A percentile compares a stretch with the other conserved stretches of the same genome.
Conservation (phyloP, 2,329 filamentous ascomycete species). For the Penicillium aurantiogriseum region DNA sequence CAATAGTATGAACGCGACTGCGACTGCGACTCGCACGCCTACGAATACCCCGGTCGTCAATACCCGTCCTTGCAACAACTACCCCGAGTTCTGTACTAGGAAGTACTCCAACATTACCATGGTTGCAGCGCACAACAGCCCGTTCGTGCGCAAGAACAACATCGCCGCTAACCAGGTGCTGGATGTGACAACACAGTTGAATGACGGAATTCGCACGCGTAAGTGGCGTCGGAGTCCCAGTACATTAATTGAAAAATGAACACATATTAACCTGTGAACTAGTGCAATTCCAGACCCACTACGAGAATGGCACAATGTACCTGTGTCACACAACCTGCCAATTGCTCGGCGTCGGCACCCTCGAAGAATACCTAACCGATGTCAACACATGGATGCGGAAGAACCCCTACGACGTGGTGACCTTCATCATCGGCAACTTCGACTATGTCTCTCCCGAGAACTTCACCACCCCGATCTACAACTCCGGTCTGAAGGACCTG, state of each 20-base stretch:
- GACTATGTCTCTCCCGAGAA: conserved; percentile 66
- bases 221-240: conserved; percentile 23
- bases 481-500: conserved; percentile 69
- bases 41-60: conserved; percentile 54
- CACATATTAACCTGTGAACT: not conserved
- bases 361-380: conserved; percentile 67
- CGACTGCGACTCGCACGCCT: conserved; percentile 49
- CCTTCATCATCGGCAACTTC: conserved; percentile 80
- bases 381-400: conserved; percentile 70
- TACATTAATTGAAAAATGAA: not conserved
- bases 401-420: conserved; percentile 85
- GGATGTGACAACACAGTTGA: conserved; percentile 66
- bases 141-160: conserved; percentile 69
- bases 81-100: conserved; percentile 71
- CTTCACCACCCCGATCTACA: conserved; percentile 68
- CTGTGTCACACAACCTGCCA: conserved; percentile 86
- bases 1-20: conserved; percentile 40
- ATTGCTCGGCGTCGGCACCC: conserved; percentile 75
- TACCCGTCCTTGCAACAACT: conserved; percentile 76
- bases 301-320: conserved; percentile 59
- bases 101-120: conserved; percentile 80
- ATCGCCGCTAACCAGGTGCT: conserved; percentile 73
- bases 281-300: conserved; percentile 63
- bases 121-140: conserved; percentile 77
- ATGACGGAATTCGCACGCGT: conserved; percentile 67